Percentiles rank a stretch among this genome's conserved stretches.
These are phyloP conservation scores for Geotrichum australiense DNA, from an alignment of 1,139 yeast genomes.

Conservation along the genomic window DNA sequence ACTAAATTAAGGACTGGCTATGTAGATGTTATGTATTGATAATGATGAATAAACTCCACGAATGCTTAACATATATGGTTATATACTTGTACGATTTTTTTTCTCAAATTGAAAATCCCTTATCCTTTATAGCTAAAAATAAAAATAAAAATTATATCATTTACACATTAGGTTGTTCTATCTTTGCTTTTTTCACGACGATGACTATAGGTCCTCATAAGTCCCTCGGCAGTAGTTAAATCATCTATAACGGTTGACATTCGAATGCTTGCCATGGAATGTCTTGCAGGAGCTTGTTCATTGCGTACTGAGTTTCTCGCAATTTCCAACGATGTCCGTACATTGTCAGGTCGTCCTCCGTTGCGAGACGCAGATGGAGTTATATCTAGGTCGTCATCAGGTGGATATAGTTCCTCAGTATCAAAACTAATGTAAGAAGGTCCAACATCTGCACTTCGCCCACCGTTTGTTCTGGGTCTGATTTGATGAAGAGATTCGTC, in stretches of 20 bases:
- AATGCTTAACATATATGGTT: too few relatives aligned
- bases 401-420: constrained; percentile 7
- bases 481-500: constrained; percentile 7
- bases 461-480: constrained; percentile 1
- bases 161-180: too few relatives aligned
- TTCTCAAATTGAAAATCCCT: too few relatives aligned
- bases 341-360: not conserved
- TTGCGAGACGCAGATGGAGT: not conserved
- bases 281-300: constrained; percentile 27
- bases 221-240: constrained; percentile 28
- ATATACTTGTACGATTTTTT: too few relatives aligned
- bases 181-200: not conserved
- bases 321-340: constrained; percentile 19
- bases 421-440: constrained; percentile 9
- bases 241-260: constrained; percentile 27
- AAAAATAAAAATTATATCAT: too few relatives aligned
- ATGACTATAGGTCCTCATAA: constrained; percentile 21
- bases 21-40: too few relatives aligned
- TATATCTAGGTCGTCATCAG: not conserved
- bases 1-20: too few relatives aligned
- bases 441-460: not conserved
- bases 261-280: constrained; percentile 26
- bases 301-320: constrained; percentile 23
- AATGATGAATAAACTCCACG: too few relatives aligned
- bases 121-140: too few relatives aligned